These are phyloP conservation scores for Aspergillus fumigatus DNA, from an alignment of 2,329 filamentous ascomycete species.

Conservation along the genomic window DNA sequence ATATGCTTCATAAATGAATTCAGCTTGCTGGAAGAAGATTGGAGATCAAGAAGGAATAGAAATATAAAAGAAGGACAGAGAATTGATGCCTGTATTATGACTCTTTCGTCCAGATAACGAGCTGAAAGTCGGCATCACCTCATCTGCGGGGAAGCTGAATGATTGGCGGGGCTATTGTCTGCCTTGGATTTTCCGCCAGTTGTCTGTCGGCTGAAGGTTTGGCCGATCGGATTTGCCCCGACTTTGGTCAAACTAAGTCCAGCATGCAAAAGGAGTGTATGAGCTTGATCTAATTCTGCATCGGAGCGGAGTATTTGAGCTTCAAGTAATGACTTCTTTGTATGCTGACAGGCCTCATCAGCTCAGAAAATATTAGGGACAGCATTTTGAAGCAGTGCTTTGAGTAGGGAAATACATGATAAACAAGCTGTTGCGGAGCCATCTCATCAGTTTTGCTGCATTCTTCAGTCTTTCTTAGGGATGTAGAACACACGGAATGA, in stretches of 20 bases:
- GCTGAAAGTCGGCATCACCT: slow-evolving; percentile 6
- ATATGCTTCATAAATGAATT: slow-evolving; percentile 26
- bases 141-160: slow-evolving; percentile 16
- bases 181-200: slow-evolving; percentile 6
- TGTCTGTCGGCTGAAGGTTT: slow-evolving; percentile 15
- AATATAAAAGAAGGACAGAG: neutral
- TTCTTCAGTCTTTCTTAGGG: neutral
- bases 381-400: neutral
- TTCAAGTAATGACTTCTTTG: neutral
- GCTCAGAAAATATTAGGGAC: neutral
- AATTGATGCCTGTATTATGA: neutral
- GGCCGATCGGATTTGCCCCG: slow-evolving; percentile 17
- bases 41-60: neutral
- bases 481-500: neutral
- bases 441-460: neutral
- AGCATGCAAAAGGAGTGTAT: neutral
- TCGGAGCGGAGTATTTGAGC: neutral
- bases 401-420: neutral
- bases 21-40: neutral
- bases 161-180: slow-evolving; percentile 5
- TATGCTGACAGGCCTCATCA: too few species aligned
- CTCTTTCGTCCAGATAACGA: slow-evolving; percentile 2
- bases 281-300: neutral
- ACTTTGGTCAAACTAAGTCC: neutral
- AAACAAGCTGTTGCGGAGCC: neutral